Evolutionary conservation across 106 monocot species (phyloP), one percentile per base, ranked within the genome.

Genomic region (Posidonia australis): DNA sequence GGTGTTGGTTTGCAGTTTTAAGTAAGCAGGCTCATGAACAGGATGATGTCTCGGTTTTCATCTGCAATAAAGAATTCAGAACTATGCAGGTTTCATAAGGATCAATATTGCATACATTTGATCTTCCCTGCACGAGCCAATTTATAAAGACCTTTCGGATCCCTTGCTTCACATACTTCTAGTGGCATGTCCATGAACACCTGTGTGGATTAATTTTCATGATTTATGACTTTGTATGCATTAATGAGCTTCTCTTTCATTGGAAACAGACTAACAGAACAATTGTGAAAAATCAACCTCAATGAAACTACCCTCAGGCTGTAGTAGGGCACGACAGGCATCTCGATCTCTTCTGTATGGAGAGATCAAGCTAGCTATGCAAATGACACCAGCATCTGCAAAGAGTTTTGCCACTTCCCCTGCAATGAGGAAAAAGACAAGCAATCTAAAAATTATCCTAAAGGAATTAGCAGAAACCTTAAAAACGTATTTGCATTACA

Each of bases 351-450:
- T 81, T 70, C 81, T 78, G 57, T 89, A 93, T 31, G 93, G 93
- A 71, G 93, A 93, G 65, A 93, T 93, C 78, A 93, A 83, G 69
- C 93, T 81, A 51, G 86, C 86, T 64, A 89, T 93, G 71, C 93
- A 93, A 62, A 93, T 93, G 46, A 93, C 69, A 66, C 93, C 93
- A 80, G 89, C 77, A 84, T 93, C 93, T 24, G 93, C 86, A 74
- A 93, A 93, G 3, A 93, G 85, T 58, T 93, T 93, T 58, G 93
- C 86, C 36, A 93, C 89, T 76, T 93, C 93, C 20, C 93, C 93
- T 93, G 46, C 20, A 70, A 11, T 13, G 13, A 17, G 6, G 2
- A 0, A n/a, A n/a, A 41, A 20, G 36, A 26, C 17, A 49, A 11
- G n/a, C n/a, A n/a, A n/a, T n/a, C n/a, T n/a, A 17, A 49, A 36